These are phyloP conservation scores for Kodamaea sp. DNA, from an alignment of 1,139 yeast genomes.

Conservation along the genomic window DNA sequence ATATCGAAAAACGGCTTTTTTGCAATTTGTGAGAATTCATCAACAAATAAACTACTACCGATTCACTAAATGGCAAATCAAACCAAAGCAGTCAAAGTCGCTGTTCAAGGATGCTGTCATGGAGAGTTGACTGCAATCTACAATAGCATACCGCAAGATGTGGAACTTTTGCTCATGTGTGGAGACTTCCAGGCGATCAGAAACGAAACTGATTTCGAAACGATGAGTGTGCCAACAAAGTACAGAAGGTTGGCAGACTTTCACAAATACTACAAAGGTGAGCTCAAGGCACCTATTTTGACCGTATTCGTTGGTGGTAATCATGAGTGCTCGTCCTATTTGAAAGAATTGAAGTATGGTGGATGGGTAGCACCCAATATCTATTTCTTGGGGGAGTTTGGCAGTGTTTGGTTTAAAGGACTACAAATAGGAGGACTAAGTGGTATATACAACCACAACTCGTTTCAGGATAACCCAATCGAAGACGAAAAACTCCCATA, in stretches of 20 bases:
- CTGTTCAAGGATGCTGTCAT: slow-evolving; percentile 93
- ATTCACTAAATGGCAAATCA: too few species aligned
- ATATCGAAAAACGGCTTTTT: too few species aligned
- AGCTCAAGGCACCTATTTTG: slow-evolving; percentile 63
- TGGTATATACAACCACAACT: slow-evolving; percentile 68
- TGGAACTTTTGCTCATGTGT: slow-evolving; percentile 74
- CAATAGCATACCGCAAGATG: slow-evolving; percentile 25
- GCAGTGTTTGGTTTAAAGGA: slow-evolving; percentile 73
- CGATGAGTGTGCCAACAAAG: slow-evolving; percentile 62
- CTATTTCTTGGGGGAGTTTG: slow-evolving; percentile 82
- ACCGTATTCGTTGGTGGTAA: slow-evolving; percentile 94
- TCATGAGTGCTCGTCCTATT: slow-evolving; percentile 84
- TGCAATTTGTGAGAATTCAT: too few species aligned
- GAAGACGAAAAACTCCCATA: slow-evolving; percentile 51
- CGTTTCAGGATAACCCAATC: slow-evolving; percentile 23
- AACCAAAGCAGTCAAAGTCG: slow-evolving; percentile 33
- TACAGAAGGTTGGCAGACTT: slow-evolving; percentile 74
- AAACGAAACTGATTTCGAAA: slow-evolving; percentile 58
- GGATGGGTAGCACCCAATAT: slow-evolving; percentile 95
- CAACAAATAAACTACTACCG: too few species aligned
- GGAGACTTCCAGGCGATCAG: slow-evolving; percentile 87
- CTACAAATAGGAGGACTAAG: slow-evolving; percentile 78
- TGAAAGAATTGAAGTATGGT: slow-evolving; percentile 76
- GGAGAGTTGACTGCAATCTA: slow-evolving; percentile 75
- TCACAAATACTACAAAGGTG: slow-evolving; percentile 66